A percentile compares a stretch with the other conserved stretches of the same genome.
Conservation (phyloP, 768 basidiomycete species). For the Holtermanniella nyarrowii region DNA sequence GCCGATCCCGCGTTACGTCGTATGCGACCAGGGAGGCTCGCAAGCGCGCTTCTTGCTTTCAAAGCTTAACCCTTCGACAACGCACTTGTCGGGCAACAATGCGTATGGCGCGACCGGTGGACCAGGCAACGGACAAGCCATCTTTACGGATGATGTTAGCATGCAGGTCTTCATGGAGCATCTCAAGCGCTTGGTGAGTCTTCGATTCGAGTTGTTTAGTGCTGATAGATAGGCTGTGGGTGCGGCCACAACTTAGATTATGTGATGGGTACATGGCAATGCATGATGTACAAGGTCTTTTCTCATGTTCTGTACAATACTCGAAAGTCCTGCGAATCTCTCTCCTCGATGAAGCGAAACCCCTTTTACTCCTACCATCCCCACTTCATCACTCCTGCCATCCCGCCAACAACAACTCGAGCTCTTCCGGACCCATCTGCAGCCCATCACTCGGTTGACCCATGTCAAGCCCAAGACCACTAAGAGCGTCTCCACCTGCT, state of each 20-base stretch:
- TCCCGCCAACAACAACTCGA: background rate
- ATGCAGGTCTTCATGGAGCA: constrained; percentile 61
- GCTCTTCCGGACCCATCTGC: background rate
- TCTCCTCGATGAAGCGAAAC: no score
- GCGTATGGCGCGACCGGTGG: constrained; percentile 75
- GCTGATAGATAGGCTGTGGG: background rate
- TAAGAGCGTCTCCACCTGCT: background rate
- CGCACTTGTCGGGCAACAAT: constrained; percentile 66
- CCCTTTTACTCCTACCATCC: no score
- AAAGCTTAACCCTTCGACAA: constrained; percentile 95
- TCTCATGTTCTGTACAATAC: no score
- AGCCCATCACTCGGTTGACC: background rate
- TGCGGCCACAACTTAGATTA: background rate
- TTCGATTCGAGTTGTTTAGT: no score
- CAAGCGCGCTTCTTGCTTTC: constrained; percentile 96
- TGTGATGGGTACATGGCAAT: background rate
- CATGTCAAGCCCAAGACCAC: background rate
- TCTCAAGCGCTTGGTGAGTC: constrained; percentile 70
- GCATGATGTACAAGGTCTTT: background rate
- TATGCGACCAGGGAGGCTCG: constrained; percentile 92
- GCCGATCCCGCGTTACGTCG: constrained; percentile 95
- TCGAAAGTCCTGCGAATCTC: no score
- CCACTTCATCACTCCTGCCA: background rate
- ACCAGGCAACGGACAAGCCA: constrained; percentile 68
- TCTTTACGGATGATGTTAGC: constrained; percentile 98